Percentiles rank a stretch among this genome's conserved stretches.
Conservation (phyloP, 2,329 filamentous ascomycete genomes). For the Xylaria sp. region DNA sequence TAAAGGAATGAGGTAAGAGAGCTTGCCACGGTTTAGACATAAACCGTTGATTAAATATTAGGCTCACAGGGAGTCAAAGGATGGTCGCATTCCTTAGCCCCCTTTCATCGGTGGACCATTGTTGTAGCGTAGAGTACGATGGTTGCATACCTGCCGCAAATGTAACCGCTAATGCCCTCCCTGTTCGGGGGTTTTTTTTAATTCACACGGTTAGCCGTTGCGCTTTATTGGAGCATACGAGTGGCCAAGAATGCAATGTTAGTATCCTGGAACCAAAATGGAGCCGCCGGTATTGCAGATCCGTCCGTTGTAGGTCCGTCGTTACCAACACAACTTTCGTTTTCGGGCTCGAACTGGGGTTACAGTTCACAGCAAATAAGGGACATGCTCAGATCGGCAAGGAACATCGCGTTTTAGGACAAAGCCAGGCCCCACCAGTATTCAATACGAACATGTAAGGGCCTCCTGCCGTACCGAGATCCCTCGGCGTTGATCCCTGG, state of each 20-base stretch:
- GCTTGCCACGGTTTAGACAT: background rate
- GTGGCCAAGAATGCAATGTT: conserved; percentile 32
- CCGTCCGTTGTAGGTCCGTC: conserved; percentile 26
- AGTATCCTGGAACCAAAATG: conserved; percentile 32
- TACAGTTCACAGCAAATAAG: conserved; percentile 14
- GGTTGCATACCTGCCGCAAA: conserved; percentile 42
- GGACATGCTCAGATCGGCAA: conserved; percentile 10
- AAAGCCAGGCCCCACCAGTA: conserved; percentile 23
- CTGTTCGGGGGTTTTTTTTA: conserved; percentile 38
- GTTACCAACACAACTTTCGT: conserved; percentile 26
- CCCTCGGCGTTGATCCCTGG: conserved; percentile 7
- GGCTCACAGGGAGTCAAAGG: conserved; percentile 10
- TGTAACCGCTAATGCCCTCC: conserved; percentile 37
- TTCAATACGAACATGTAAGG: conserved; percentile 27
- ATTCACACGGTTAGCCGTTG: conserved; percentile 37
- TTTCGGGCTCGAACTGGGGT: conserved; percentile 23
- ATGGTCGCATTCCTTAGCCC: conserved; percentile 33
- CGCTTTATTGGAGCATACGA: conserved; percentile 40
- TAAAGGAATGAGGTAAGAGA: background rate
- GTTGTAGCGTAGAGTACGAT: conserved; percentile 19
- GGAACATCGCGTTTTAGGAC: conserved; percentile 18
- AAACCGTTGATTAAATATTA: conserved; percentile 29
- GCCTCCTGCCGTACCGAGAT: conserved; percentile 19
- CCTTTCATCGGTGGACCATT: conserved; percentile 32
- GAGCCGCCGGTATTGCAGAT: conserved; percentile 38